phyloP scores from a whole-genome alignment of 140 eudicot genomes.

The Oenanthe javanica region DNA sequence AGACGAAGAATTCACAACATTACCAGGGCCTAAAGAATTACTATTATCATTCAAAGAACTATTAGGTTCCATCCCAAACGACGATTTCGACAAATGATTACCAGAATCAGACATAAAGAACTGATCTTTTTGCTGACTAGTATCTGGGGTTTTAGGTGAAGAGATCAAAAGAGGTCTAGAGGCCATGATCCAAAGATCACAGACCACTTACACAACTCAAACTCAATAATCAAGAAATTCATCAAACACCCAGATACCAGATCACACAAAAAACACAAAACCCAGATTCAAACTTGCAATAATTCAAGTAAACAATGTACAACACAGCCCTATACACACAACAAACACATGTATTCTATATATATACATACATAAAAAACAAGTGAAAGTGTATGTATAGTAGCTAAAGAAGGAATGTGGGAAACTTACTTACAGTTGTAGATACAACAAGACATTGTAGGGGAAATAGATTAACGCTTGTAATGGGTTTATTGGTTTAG shows the following conservation, averaged over 20 bases:
- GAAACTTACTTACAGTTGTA: not conserved
- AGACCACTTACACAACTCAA: constrained; percentile 18
- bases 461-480: not conserved
- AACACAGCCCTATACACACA: not conserved
- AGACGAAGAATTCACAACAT: constrained; percentile 30
- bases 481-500: not conserved
- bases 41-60: constrained; percentile 32
- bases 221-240: constrained; percentile 11
- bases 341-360: not conserved
- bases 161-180: constrained; percentile 40
- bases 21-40: constrained; percentile 24
- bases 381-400: not conserved
- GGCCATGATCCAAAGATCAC: constrained; percentile 52
- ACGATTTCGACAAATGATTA: constrained; percentile 23
- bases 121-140: constrained; percentile 8
- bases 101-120: constrained; percentile 15
- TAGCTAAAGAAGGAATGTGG: not conserved
- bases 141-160: constrained; percentile 27
- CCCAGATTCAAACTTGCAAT: not conserved
- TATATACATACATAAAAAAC: not conserved
- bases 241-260: constrained; percentile 14
- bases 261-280: constrained; percentile 7
- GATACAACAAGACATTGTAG: constrained; percentile 10
- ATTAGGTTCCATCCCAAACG: constrained; percentile 33
- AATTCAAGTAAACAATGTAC: not conserved